Evolutionary conservation across 2,329 filamentous ascomycete genomes (phyloP), one percentile per base, ranked within the genome.

Genomic region (Colletotrichum camelliae): DNA sequence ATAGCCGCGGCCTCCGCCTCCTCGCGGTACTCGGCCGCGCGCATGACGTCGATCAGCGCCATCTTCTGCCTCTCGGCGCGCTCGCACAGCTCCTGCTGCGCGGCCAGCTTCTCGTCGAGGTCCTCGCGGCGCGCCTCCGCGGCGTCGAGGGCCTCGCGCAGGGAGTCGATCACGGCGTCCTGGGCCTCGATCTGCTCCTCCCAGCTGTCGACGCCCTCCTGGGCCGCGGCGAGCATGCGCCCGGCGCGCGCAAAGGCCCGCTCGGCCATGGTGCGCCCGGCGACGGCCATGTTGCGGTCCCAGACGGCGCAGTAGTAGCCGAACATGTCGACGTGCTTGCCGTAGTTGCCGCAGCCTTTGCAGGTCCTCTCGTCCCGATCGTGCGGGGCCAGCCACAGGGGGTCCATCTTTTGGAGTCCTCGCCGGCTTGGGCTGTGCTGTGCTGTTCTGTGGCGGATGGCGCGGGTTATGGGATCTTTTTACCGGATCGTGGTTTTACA

Each of bases 401-500:
- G 43, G 43, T 52, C 43, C 43, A 52, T 52, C 43, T 52, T 52
- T 52, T 12, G 9, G 10, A 21, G 43, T 52, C 43, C 18, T 48
- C 18, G 43, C 43, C n/a, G 43, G 43, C 2, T 48, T 48, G 39
- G 39, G 39, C 18, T 48, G 39, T 18, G 39, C 18, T 48, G 39
- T 18, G 43, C 43, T 52, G 43, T 0, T 52, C 43, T 52, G 7
- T 21, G 43, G 43, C 43, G n/a, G 43, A 52, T 52, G 43, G 18
- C 13, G 43, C n/a, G n/a, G 43, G 43, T 0, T 48, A 0, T 3
- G 43, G 7, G 10, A 2, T 7, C 21, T n/a, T 10, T 10, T 21
- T 48, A 1, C n/a, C 43, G 1, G 43, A 1, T 48, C 1, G 39
- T 43, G 1, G 5, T 21, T 4, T 21, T 4, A 48, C 12, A 0